Conservation (phyloP, 345 rosid species). For the Isatis tinctoria region DNA sequence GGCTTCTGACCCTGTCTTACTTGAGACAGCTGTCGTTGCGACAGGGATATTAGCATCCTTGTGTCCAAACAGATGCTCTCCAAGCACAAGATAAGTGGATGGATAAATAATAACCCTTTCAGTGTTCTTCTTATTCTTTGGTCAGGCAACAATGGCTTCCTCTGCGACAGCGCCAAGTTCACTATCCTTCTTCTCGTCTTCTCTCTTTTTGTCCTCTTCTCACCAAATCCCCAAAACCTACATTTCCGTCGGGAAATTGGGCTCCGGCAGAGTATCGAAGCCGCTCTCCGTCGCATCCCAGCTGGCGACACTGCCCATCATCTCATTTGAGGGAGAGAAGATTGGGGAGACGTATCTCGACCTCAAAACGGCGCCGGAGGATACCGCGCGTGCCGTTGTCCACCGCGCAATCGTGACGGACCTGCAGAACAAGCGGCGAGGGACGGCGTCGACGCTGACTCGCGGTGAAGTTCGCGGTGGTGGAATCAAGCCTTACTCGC, state of each 20-base stretch:
- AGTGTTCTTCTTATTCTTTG: slow-evolving; percentile 15
- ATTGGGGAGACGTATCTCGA: slow-evolving; percentile 79
- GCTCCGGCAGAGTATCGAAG: slow-evolving; percentile 18
- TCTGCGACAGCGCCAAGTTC: slow-evolving; percentile 36
- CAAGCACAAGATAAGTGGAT: slow-evolving; percentile 15
- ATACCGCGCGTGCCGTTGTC: slow-evolving; percentile 84
- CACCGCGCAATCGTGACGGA: slow-evolving; percentile 85
- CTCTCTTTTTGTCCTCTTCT: slow-evolving; percentile 42
- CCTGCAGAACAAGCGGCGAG: slow-evolving; percentile 81
- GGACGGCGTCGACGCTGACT: slow-evolving; percentile 88
- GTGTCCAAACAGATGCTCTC: slow-evolving; percentile 16
- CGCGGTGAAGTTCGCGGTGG: slow-evolving; percentile 93
- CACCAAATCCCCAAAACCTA: slow-evolving; percentile 21
- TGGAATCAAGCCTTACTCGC: slow-evolving; percentile 77
- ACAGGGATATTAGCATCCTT: neutral
- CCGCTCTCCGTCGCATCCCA: slow-evolving; percentile 50
- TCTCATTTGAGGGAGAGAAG: slow-evolving; percentile 77
- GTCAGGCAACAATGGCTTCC: slow-evolving; percentile 43
- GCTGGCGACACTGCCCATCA: slow-evolving; percentile 58
- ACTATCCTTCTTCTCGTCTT: slow-evolving; percentile 54
- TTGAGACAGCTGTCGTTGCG: slow-evolving; percentile 1
- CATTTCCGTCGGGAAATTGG: slow-evolving; percentile 20
- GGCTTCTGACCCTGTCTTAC: neutral
- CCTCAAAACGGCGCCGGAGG: slow-evolving; percentile 73
- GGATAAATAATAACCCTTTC: slow-evolving; percentile 16